Evolutionary conservation across 306 rosid genomes (phyloP).

Genomic region (Rubus parviflorus): DNA sequence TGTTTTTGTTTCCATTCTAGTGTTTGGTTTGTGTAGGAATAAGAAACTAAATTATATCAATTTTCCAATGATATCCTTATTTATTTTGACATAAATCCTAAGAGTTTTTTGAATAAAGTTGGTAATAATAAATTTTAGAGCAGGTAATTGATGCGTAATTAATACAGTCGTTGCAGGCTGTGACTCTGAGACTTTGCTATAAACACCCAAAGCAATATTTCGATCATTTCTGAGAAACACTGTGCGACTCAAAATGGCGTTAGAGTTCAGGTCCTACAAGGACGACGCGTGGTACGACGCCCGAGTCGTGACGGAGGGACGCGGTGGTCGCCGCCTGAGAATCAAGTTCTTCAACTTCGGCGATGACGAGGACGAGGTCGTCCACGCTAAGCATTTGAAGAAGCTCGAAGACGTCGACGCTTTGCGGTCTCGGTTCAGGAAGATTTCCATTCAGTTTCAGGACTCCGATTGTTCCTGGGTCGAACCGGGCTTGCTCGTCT

Average conservation of each 20-base stretch:
- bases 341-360: background rate
- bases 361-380: background rate
- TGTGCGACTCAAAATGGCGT: background rate
- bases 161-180: too few relatives aligned
- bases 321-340: background rate
- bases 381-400: background rate
- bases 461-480: background rate
- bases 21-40: too few relatives aligned
- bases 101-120: too few relatives aligned
- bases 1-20: too few relatives aligned
- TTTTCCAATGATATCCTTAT: too few relatives aligned
- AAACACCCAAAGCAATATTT: too few relatives aligned
- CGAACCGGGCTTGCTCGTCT: background rate
- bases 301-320: background rate
- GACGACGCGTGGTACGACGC: slow-evolving; percentile 13
- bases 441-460: background rate
- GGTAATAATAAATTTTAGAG: too few relatives aligned
- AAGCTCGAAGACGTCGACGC: background rate
- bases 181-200: too few relatives aligned
- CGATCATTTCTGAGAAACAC: too few relatives aligned
- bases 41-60: too few relatives aligned
- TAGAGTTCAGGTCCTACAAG: background rate
- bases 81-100: too few relatives aligned
- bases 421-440: background rate
- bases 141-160: too few relatives aligned